Evolutionary conservation across 2,329 filamentous ascomycete genomes (phyloP), one percentile per base, ranked within the genome.

Genomic region (Sclerotiophoma versabilis): DNA sequence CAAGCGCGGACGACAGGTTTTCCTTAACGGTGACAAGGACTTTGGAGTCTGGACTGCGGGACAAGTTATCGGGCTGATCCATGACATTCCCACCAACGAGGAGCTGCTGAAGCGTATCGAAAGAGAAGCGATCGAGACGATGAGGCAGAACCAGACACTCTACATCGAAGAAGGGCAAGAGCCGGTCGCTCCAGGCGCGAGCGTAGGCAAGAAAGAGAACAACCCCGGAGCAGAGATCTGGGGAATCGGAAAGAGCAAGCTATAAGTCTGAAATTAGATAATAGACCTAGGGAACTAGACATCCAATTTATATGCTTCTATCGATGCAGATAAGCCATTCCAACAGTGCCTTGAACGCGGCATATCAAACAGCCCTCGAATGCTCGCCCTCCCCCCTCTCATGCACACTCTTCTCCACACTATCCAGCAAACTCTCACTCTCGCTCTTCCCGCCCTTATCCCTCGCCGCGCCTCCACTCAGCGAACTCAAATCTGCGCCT

Each of bases 31-130:
- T 15, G 95, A 99, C 72, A 85, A 90, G 47, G 90, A 99, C 69
- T 91, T 86, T 73, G 95, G 95, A 90, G 90, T 97, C 32, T 99
- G 95, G 95, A 98, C 95, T 17, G 92, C 93, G 8, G 95, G 95
- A 10, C 93, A 97, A 75, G 93, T 98, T 63, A 96, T 99, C 42
- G 80, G 80, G 8, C 68, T 83, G 12, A 83, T 83, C 57, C 78
- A 83, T 54, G 80, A 82, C 53, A 79, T 82, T 27, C 80, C 80
- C 1, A 80, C 78, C 1, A 81, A 80, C 61, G 73, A 73, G 29
- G 78, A 74, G 37, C 73, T 82, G 14, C 60, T 81, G 5, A 69
- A 58, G 27, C 72, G 80, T 15, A 81, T 82, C 54, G 80, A 82
- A 65, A 66, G 63, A 17, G 79, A 81, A 49, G 78, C 79, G 5